phyloP scores from a whole-genome alignment of 805 yeast species.

The Starmerella stellata region DNA sequence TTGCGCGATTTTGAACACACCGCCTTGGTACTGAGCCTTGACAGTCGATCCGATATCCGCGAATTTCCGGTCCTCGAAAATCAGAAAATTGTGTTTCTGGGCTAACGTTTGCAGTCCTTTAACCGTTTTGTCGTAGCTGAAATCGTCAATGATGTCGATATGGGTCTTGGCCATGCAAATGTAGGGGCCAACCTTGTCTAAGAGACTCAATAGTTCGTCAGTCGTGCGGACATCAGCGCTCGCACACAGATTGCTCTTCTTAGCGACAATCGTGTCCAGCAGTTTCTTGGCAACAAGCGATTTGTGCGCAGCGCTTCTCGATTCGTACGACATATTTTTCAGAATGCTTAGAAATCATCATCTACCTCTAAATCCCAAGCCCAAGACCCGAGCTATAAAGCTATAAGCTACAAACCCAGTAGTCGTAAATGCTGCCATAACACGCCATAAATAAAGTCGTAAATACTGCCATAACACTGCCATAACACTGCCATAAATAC shows the following conservation, averaged over 20 bases:
- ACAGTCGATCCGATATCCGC: constrained; percentile 98
- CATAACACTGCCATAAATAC: too few species aligned
- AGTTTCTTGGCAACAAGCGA: constrained; percentile 68
- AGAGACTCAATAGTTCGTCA: constrained; percentile 46
- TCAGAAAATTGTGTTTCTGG: constrained; percentile 66
- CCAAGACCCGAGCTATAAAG: too few species aligned
- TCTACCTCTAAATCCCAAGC: too few species aligned
- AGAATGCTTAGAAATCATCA: too few species aligned
- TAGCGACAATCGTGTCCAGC: constrained; percentile 52
- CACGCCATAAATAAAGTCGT: neutral
- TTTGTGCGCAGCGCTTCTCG: constrained; percentile 39
- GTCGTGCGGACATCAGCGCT: constrained; percentile 81
- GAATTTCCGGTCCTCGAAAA: constrained; percentile 93
- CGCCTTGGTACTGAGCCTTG: constrained; percentile 79
- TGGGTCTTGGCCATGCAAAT: constrained; percentile 89
- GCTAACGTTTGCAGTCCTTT: constrained; percentile 56
- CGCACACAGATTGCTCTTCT: constrained; percentile 81
- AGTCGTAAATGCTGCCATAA: neutral
- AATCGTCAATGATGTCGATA: constrained; percentile 81
- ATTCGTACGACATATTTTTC: neutral
- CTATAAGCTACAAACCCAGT: neutral
- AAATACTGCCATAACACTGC: neutral
- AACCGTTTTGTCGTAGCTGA: constrained; percentile 61
- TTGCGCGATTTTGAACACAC: constrained; percentile 68
- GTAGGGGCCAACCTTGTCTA: constrained; percentile 74